Evolutionary conservation across 163 green algal species (phyloP).

Genomic region (Trebouxia gelatinosa): DNA sequence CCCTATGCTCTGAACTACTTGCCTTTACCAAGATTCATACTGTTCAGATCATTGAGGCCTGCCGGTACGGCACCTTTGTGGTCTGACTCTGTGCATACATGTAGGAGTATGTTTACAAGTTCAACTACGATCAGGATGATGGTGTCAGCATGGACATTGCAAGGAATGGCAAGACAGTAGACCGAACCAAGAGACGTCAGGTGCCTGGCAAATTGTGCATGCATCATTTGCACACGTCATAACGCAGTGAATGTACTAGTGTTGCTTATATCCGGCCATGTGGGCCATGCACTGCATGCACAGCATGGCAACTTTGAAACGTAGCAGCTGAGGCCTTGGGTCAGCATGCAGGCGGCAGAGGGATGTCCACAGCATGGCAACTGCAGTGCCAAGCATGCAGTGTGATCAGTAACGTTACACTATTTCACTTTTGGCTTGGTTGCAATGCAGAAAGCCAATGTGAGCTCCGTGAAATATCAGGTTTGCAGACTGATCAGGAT

Average conservation of each 20-base stretch:
- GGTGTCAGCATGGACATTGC: constrained; percentile 36
- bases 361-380: neutral
- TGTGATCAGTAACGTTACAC: too few relatives aligned
- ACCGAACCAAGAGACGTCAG: too few relatives aligned
- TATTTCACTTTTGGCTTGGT: neutral
- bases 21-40: too few relatives aligned
- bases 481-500: constrained; percentile 72
- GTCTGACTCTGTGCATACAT: neutral
- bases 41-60: neutral
- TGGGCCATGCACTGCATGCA: neutral
- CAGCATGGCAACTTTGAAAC: neutral
- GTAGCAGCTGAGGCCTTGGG: neutral
- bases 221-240: too few relatives aligned
- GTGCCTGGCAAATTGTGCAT: too few relatives aligned
- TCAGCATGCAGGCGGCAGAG: neutral
- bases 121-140: constrained; percentile 61
- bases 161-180: constrained; percentile 14
- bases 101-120: constrained; percentile 66
- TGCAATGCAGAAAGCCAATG: constrained; percentile 3
- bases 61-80: neutral
- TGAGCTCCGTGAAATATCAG: constrained; percentile 56
- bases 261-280: too few relatives aligned
- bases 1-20: too few relatives aligned
- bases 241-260: too few relatives aligned
- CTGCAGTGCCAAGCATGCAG: too few relatives aligned